A percentile compares a stretch with the other conserved stretches of the same genome.
Conservation (phyloP, 1,284 basidiomycete species). For the Sporisorium graminicola region DNA sequence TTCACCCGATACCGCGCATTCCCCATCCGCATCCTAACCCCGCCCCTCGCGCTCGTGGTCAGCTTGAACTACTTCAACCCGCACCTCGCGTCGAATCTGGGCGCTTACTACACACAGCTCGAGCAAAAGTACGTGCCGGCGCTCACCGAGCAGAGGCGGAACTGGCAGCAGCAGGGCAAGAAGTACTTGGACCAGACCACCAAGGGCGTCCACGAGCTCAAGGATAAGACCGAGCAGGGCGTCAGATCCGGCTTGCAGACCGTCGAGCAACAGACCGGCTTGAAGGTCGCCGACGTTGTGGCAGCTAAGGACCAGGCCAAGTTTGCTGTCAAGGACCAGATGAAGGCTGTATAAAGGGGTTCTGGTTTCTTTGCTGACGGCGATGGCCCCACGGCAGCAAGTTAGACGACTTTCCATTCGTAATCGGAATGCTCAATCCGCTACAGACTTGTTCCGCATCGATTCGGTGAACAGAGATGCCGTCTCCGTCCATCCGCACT, state of each 20-base stretch:
- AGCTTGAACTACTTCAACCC: constrained; percentile 68
- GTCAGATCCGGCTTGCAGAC: constrained; percentile 45
- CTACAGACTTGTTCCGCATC: no score
- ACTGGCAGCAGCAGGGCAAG: constrained; percentile 5
- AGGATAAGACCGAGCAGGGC: constrained; percentile 38
- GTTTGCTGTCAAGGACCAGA: constrained; percentile 37
- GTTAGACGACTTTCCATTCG: no score
- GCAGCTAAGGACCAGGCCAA: constrained; percentile 17
- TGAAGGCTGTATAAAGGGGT: constrained; percentile 45
- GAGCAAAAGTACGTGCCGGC: constrained; percentile 51
- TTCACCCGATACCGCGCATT: constrained; percentile 79
- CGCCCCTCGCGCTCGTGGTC: constrained; percentile 57
- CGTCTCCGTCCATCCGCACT: no score
- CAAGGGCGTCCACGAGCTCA: constrained; percentile 32
- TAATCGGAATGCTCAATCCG: no score
- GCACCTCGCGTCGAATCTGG: constrained; percentile 59
- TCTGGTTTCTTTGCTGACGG: neutral
- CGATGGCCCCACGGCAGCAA: no score
- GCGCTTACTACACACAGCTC: constrained; percentile 55
- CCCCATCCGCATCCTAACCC: constrained; percentile 66
- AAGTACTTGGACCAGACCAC: constrained; percentile 26
- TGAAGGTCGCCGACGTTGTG: constrained; percentile 52
- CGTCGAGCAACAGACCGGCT: constrained; percentile 59
- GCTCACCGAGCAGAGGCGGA: constrained; percentile 48
- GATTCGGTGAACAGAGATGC: no score